Percentiles rank a stretch among this genome's conserved stretches.
phyloP scores from a whole-genome alignment of 2,329 filamentous ascomycete species.

The Calonectria hawksworthii region DNA sequence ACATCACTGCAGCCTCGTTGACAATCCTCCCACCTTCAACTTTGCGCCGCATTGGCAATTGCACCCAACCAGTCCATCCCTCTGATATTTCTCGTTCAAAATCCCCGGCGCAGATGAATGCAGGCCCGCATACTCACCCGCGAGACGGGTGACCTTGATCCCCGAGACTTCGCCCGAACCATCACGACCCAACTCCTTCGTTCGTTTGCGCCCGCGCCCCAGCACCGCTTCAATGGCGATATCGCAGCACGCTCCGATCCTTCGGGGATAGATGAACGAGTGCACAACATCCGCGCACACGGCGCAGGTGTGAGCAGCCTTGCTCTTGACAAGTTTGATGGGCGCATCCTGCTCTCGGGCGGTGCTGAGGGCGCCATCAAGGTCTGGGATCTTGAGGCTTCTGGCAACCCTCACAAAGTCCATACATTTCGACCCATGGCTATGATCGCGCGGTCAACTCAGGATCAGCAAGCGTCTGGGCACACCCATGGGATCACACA shows the following conservation, averaged over 20 bases:
- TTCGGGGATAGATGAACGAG: constrained; percentile 45
- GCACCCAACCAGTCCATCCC: neutral
- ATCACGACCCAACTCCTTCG: constrained; percentile 76
- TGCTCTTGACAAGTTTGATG: constrained; percentile 86
- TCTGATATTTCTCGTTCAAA: neutral
- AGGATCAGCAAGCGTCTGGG: constrained; percentile 46
- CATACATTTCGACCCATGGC: constrained; percentile 69
- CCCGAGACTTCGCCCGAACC: constrained; percentile 74
- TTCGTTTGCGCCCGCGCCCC: constrained; percentile 76
- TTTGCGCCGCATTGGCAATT: constrained; percentile 6
- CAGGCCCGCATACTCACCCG: constrained; percentile 84
- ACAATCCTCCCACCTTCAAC: neutral
- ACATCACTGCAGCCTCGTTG: constrained; percentile 37
- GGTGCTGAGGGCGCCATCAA: constrained; percentile 88
- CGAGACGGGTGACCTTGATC: constrained; percentile 76
- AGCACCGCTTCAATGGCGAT: constrained; percentile 78
- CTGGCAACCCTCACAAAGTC: constrained; percentile 57
- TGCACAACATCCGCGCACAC: constrained; percentile 73
- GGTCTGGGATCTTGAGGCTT: constrained; percentile 86
- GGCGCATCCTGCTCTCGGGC: constrained; percentile 82
- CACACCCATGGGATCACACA: constrained; percentile 83
- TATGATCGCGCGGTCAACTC: constrained; percentile 60
- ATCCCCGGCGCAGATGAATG: constrained; percentile 61
- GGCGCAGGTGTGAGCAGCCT: constrained; percentile 84
- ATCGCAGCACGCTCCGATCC: constrained; percentile 29